phyloP scores from a whole-genome alignment of 1,139 yeast species.

The Pneumocystis sp. region DNA sequence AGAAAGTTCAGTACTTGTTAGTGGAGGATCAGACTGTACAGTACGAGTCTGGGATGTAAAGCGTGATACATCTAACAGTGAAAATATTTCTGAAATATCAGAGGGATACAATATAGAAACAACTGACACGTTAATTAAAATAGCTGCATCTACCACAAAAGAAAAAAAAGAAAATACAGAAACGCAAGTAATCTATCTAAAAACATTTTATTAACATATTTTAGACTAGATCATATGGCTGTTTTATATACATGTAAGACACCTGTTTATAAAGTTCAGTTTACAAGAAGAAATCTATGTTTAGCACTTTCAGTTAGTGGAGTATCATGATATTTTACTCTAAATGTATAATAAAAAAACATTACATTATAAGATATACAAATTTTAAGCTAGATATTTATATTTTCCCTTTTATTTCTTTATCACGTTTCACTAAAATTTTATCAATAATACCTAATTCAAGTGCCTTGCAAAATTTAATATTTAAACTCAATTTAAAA shows the following conservation, averaged over 20 bases:
- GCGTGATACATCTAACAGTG: constrained; percentile 86
- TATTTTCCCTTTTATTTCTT: not conserved
- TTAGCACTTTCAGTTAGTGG: constrained; percentile 55
- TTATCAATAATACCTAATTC: constrained; percentile 1
- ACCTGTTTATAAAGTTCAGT: constrained; percentile 84
- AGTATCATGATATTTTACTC: constrained; percentile 3
- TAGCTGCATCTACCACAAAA: constrained; percentile 43
- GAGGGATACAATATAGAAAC: constrained; percentile 59
- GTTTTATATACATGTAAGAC: constrained; percentile 88
- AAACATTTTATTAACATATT: constrained; percentile 18
- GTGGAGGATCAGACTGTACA: constrained; percentile 91
- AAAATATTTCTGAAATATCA: constrained; percentile 91
- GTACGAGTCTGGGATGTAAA: constrained; percentile 98
- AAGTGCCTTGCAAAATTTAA: constrained; percentile 17
- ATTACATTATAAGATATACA: not conserved
- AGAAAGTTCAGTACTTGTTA: constrained; percentile 87
- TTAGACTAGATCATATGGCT: constrained; percentile 74
- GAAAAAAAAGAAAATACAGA: constrained; percentile 8
- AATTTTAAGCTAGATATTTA: not conserved
- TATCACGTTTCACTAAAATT: not conserved
- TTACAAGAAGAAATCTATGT: constrained; percentile 79
- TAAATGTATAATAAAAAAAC: not conserved
- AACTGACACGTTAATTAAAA: constrained; percentile 43
- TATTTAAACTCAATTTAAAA: constrained; percentile 23
- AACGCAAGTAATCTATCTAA: constrained; percentile 15